Base-by-base conservation (phyloP, 2,329 filamentous ascomycete genomes). In the Penicillium rolfsii region DNA sequence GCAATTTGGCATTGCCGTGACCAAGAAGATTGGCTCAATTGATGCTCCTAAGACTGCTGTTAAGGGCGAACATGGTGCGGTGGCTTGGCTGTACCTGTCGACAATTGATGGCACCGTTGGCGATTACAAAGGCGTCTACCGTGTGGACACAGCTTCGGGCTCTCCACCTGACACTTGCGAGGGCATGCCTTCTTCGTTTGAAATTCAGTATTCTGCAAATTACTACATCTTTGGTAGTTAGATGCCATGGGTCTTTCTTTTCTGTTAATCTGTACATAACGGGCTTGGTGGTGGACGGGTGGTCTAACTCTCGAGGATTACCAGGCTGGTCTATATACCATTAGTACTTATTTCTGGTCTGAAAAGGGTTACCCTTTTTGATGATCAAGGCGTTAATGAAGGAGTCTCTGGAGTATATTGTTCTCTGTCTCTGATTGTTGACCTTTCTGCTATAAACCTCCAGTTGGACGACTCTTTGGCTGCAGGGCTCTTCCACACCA, bases 61-160 rank as follows among this genome's bases (percentile, higher is more conserved):
- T 4, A 75, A 78, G 16, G 91, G 91, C 9, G 83, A 80, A 38
- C 78, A 90, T 70, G 83, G 84, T 9, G 89, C 91, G 6, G 92
- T 97, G 1, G 72, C 89, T 0, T 97, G 93, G 93, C 81, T 98
- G 64, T 90, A 89, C 74, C 84, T 97, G 5, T 74, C 74, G 5
- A 71, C 76, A 4, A 80, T 83, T 26, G 74, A 78, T 49, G 84
- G 81, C 33, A 84, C 84, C n/a, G 88, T 86, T 1, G 85, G 85
- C 2, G 79, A 82, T 48, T 85, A 91, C 67, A 85, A 88, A 74
- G 87, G 92, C 74, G 88, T 97, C 26, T 98, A 94, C 79, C 86
- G 94, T 12, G 80, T 97, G 48, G 84, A 91, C 70, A 98, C 94
- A 11, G 92, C 89, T 0, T 93, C 93, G 28, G 94, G 94, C 11